A percentile compares a stretch with the other conserved stretches of the same genome.
phyloP scores from a whole-genome alignment of 1,139 yeast genomes.

The Suhomyces wounanorum region DNA sequence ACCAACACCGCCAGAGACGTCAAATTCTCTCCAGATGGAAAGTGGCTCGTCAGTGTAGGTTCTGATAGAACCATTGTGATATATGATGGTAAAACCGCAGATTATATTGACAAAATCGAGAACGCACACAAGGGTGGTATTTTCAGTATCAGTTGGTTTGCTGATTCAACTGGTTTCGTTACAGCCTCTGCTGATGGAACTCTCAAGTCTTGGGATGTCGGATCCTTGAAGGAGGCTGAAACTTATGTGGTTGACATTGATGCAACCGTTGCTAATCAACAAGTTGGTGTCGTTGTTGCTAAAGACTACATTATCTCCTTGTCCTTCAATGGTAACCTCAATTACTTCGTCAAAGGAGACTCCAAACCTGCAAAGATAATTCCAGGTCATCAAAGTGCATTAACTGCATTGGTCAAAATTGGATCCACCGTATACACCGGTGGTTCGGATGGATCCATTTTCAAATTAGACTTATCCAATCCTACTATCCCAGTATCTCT shows the following conservation, averaged over 20 bases:
- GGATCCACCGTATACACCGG: conserved; percentile 55
- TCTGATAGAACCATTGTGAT: conserved; percentile 77
- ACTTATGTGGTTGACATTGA: conserved; percentile 45
- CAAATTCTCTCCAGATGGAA: conserved; percentile 77
- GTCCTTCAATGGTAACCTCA: conserved; percentile 71
- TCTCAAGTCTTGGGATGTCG: conserved; percentile 63
- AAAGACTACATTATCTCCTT: conserved; percentile 61
- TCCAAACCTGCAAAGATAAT: conserved; percentile 47
- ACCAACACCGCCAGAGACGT: conserved; percentile 80
- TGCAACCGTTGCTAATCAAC: conserved; percentile 59
- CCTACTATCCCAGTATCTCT: conserved; percentile 29
- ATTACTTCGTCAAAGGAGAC: conserved; percentile 49
- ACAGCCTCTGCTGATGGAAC: conserved; percentile 86
- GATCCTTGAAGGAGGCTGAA: conserved; percentile 24
- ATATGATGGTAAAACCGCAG: conserved; percentile 90
- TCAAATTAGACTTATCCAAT: conserved; percentile 52
- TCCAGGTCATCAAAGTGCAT: conserved; percentile 79
- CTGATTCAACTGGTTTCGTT: conserved; percentile 54
- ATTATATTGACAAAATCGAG: conserved; percentile 55
- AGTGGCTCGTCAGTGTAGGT: conserved; percentile 76
- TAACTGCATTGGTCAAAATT: conserved; percentile 50
- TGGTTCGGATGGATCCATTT: conserved; percentile 80
- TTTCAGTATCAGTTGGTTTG: conserved; percentile 73
- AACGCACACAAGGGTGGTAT: conserved; percentile 77
- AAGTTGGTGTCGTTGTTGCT: conserved; percentile 77